phyloP scores from a whole-genome alignment of 371 early-diverging fungal genomes.

The Circinella minor region DNA sequence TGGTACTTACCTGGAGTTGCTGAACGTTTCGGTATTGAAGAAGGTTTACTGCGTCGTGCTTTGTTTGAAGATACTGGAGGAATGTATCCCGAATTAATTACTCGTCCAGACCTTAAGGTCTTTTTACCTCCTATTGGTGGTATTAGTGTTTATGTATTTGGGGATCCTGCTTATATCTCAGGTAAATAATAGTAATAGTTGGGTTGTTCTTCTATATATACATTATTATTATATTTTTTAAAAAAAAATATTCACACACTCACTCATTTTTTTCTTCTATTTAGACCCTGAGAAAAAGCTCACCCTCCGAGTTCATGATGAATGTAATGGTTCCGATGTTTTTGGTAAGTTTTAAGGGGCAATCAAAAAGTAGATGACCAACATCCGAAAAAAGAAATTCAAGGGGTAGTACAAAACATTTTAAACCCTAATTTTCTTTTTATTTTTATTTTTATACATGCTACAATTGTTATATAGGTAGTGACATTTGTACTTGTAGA shows the following conservation, averaged over 20 bases:
- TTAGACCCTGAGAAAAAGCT: slow-evolving; percentile 82
- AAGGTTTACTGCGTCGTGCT: slow-evolving; percentile 82
- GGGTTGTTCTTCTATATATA: no score
- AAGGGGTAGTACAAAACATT: not conserved
- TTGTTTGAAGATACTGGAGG: slow-evolving; percentile 87
- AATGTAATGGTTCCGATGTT: slow-evolving; percentile 94
- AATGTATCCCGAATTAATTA: slow-evolving; percentile 96
- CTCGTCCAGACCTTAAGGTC: slow-evolving; percentile 92
- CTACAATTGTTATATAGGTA: slow-evolving; percentile 37
- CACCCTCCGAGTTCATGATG: slow-evolving; percentile 92
- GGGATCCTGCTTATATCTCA: slow-evolving; percentile 78
- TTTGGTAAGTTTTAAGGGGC: slow-evolving; percentile 64
- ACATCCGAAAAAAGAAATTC: not conserved
- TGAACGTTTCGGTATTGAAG: slow-evolving; percentile 86
- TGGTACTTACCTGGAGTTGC: slow-evolving; percentile 97
- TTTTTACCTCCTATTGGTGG: slow-evolving; percentile 96
- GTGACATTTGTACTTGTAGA: slow-evolving; percentile 93
- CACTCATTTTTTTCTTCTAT: not conserved
- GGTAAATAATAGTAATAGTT: slow-evolving; percentile 27
- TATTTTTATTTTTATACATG: not conserved
- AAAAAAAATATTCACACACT: not conserved
- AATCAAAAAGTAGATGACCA: not conserved
- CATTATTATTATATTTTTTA: not conserved
- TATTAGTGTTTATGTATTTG: slow-evolving; percentile 93
- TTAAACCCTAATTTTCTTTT: not conserved